Evolutionary conservation across 2,329 filamentous ascomycete species (phyloP), one percentile per base, ranked within the genome.

Genomic region (Colletotrichum camelliae): DNA sequence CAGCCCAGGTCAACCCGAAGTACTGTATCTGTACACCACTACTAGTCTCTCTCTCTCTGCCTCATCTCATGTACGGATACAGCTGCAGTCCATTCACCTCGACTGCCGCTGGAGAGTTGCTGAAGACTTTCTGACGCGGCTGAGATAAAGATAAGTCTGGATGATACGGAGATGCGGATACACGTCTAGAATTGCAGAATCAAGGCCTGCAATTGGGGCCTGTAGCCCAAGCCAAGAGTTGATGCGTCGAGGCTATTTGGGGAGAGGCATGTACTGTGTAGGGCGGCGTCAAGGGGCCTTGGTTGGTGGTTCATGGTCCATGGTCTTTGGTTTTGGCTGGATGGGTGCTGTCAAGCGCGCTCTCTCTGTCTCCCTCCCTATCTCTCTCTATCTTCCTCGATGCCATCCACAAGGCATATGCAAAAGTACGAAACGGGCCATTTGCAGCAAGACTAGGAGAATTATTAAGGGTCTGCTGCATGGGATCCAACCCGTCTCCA

Each of bases 231-330:
- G 72, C 67, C 72, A 60, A 71, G 67, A 58, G 29, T 24, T 48
- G 60, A 71, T 66, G 72, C 48, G 60, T 71, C 72, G 60, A 71
- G 37, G 48, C 67, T 61, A 66, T 74, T 66, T 57, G 48, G 60
- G 58, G 67, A 55, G 68, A 29, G 24, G 55, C n/a, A 52, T 52
- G 43, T 52, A 21, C 12, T 52, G 21, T 52, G 43, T 52, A 52
- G 43, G 43, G 43, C 43, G 37, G 67, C 48, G 48, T 48, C 67
- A 52, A 72, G 52, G 61, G 67, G 29, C 18, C 35, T 39, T 74
- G 33, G 33, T 71, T 31, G n/a, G 55, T 33, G 48, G 52, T 21
- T 29, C 15, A 52, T 52, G 43, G 15, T 43, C 21, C 15, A 52
- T 52, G 43, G 15, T 43, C 21, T 35, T n/a, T 67, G 13, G 43